Base-by-base conservation (phyloP, 2,329 filamentous ascomycete genomes). In the Magnaporthiopsis rhizophila region DNA sequence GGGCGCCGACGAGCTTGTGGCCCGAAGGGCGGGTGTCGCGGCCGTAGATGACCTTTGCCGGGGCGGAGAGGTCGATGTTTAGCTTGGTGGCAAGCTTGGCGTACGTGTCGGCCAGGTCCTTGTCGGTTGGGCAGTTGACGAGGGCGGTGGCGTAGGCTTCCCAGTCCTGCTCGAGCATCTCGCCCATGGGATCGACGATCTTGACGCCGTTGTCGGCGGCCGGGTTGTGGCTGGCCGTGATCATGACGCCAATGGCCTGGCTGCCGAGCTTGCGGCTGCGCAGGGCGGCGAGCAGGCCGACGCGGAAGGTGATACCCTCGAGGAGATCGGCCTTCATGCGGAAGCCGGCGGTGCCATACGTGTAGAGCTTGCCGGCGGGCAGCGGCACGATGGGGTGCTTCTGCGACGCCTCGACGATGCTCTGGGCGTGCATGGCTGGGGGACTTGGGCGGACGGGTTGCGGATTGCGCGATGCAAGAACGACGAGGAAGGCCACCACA, bases 101-200 rank as follows among this genome's bases (percentile, higher is more conserved):
- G 81, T 96, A 97, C 69, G 88, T 86, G 59, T 90, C 83, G 66
- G 86, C 84, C 56, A 98, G 86, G 62, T 87, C 85, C 68, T 92
- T 84, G 71, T 96, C 89, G 66, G 84, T 85, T 24, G 86, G 79
- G 67, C 90, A 88, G 77, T 99, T 99, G 73, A 96, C 93, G 67
- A 99, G 87, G 71, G 85, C 85, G 50, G 95, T 98, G 64, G 93
- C 92, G 75, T 93, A 89, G 53, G 82, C 81, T 79, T 99, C 95
- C 95, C 95, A 99, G 66, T 94, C 90, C 76, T 93, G 89, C 85
- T 96, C 92, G 62, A 97, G 84, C 95, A 98, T 98, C 77, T 98
- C 95, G 69, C 95, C 94, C 88, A 96, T 90, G 15, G 95, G 95
- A 76, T 99, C 95, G 68, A 99, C 92, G 70, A 99, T 86, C 83